Percentiles rank a stretch among this genome's conserved stretches.
Evolutionary conservation across 2,329 filamentous ascomycete genomes (phyloP).

Genomic region (Aspergillus fischeri): DNA sequence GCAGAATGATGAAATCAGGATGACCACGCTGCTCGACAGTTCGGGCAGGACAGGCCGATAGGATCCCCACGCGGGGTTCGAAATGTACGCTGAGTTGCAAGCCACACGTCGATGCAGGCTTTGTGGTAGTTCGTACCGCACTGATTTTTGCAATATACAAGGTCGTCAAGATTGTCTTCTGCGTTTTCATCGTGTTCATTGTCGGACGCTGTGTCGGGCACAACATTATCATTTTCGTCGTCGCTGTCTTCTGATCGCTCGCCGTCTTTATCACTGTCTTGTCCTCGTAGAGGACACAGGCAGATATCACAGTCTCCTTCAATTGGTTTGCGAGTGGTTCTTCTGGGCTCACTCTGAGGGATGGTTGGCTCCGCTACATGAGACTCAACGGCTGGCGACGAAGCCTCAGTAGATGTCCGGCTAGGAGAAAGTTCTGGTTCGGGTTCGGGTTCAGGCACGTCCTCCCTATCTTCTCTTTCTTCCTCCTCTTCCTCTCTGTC

Average conservation of each 20-base stretch:
- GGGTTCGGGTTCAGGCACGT: no score
- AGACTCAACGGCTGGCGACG: neutral
- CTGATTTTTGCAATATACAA: neutral
- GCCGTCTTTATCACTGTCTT: neutral
- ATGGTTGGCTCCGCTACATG: neutral
- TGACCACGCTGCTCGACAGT: neutral
- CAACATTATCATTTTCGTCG: neutral
- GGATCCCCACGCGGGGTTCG: neutral
- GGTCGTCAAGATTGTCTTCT: neutral
- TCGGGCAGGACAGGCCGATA: neutral
- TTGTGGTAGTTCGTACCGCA: neutral
- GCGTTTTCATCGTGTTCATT: no score
- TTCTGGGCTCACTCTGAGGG: neutral
- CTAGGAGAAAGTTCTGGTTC: neutral
- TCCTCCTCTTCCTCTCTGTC: no score
- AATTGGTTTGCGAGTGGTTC: neutral
- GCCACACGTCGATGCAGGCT: neutral
- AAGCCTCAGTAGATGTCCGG: neutral
- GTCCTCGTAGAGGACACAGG: neutral
- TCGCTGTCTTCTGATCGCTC: neutral
- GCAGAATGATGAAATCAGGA: neutral
- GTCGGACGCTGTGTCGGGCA: neutral
- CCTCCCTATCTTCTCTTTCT: neutral
- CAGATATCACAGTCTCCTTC: neutral
- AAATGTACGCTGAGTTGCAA: neutral